These are phyloP conservation scores for Fusarium sp. DNA, from an alignment of 2,329 filamentous ascomycete genomes.

Conservation along the genomic window DNA sequence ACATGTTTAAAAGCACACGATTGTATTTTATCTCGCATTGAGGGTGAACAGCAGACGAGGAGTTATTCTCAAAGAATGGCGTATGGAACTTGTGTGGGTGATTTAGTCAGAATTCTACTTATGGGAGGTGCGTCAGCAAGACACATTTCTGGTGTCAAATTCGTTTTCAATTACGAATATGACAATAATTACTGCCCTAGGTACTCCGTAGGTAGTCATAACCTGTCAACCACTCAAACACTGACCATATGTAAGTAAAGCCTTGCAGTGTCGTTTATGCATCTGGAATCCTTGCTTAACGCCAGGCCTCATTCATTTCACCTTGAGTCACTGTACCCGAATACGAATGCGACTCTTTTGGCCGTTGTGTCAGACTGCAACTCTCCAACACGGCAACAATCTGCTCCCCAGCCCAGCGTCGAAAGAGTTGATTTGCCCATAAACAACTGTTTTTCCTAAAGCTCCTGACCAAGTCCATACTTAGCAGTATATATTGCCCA, in stretches of 20 bases:
- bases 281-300: neutral
- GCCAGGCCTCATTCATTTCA: constrained; percentile 3
- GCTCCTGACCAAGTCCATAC: too few species aligned
- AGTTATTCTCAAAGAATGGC: neutral
- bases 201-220: neutral
- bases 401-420: neutral
- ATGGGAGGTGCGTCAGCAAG: neutral
- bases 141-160: neutral
- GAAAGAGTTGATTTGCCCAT: neutral
- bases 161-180: neutral
- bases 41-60: neutral
- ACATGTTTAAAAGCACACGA: neutral
- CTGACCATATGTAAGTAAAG: neutral
- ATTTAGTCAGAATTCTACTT: neutral
- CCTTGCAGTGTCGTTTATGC: neutral
- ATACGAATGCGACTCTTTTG: constrained; percentile 14
- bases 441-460: neutral
- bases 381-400: neutral
- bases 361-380: neutral
- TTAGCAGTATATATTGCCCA: neutral
- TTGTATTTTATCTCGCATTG: neutral
- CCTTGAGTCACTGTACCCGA: neutral
- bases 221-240: neutral
- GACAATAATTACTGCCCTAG: neutral
- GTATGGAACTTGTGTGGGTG: neutral